Evolutionary conservation across 1,139 yeast species (phyloP), one percentile per base, ranked within the genome.

Genomic region (Insectozyma bohioensis): DNA sequence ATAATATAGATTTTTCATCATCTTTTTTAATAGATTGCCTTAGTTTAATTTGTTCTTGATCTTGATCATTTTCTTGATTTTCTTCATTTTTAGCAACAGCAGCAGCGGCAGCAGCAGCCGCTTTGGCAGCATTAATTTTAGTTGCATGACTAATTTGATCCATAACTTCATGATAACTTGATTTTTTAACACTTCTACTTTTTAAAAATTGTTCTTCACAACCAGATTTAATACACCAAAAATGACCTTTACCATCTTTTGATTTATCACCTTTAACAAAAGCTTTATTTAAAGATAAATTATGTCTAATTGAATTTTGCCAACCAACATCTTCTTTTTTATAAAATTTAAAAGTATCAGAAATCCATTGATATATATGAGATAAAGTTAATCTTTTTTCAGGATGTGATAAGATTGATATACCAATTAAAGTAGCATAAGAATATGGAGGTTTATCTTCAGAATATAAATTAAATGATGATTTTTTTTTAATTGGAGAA

Each of bases 171-270:
- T 67, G 70, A 46, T 63, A 66, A 32, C 68, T 63, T 39, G 62
- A 56, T 47, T 67, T 72, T 47, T 69, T 73, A 26, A 63, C 67
- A 34, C 67, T 58, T 49, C 80, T 74, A 5, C 76, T 78, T 52
- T 80, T 85, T 50, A 85, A 70, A 51, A 92, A 92, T 56, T 83
- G 87, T 43, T 78, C 78, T 57, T 90, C 97, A 51, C 72, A 78
- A 4, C 95, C 96, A 14, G 77, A 68, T 42, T 83, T 88, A 35
- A 92, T 86, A 48, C 85, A 80, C 98, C 98, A 94, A 58, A 84
- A 92, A 61, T 90, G 95, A 20, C 98, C 98, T 62, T 92, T 92
- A 5, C 97, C 97, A 57, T 86, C 95, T 48, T 85, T 84, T 11
- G 96, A 90, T 54, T 92, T 84, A 46, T 86, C 95, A 23, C 95